Base-by-base conservation (phyloP, 352 stramenopile genomes). In the Pythium volutum region DNA sequence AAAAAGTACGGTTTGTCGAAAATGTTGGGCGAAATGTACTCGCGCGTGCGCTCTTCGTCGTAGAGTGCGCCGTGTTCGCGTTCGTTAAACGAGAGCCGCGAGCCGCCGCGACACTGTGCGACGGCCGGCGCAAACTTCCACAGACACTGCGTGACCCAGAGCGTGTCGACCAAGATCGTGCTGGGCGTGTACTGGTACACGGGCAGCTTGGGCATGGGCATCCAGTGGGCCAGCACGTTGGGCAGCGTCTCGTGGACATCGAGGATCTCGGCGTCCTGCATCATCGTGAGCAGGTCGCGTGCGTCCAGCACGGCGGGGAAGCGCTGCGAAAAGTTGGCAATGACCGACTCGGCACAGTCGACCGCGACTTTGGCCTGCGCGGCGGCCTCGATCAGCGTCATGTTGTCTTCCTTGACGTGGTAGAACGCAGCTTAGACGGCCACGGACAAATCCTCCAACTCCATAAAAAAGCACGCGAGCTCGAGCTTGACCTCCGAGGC, bases 401-500 rank as follows among this genome's bases (percentile, higher is more conserved):
- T 54, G 18, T 39, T 41, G 14, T 18, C 14, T 16, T 42, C 16
- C 10, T 54, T 54, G 12, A 54, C 47, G 29, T 23, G 5, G 27
- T 42, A 54, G 20, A 42, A 54, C 15, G 47, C 27, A 5, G 18
- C 15, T 9, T 54, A 54, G 23, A 54, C 47, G 18, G 47, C n/a
- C 27, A 41, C 47, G 3, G 47, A 54, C 10, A 39, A 18, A 3
- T 54, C 47, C 16, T 54, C 47, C 26, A 54, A 18, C 29, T 54
- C 47, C 26, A 54, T 41, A 16, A 39, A 42, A 14, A 54, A 41
- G 36, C 47, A 54, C 26, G 47, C 47, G 26, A 54, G n/a, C n/a
- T 54, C 47, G 27, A 41, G 6, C 14, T 41, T 41, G 47, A 54
- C 26, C 14, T 54, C 47, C 2, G 11, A 20, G 8, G 47, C 27